Conservation (phyloP, 2,329 filamentous ascomycete species). For the Lasiodiplodia sp. region DNA sequence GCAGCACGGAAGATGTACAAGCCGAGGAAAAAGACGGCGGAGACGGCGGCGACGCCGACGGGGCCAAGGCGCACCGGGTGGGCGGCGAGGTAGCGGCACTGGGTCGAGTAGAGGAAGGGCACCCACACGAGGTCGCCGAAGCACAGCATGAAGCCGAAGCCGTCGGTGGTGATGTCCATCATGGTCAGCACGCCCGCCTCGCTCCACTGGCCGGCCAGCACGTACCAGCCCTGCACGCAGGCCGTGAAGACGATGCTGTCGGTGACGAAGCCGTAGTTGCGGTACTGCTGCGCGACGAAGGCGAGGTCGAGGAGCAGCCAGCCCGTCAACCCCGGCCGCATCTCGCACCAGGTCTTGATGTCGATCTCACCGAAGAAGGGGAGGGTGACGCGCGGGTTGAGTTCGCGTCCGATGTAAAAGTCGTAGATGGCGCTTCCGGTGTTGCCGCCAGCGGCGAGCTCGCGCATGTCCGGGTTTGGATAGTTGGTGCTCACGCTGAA, state of each 20-base stretch:
- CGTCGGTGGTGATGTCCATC: slow-evolving; percentile 92
- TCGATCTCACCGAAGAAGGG: slow-evolving; percentile 86
- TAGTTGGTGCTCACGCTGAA: slow-evolving; percentile 76
- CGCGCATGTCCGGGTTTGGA: slow-evolving; percentile 71
- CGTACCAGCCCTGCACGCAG: slow-evolving; percentile 81
- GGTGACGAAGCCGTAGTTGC: slow-evolving; percentile 80
- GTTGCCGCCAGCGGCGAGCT: slow-evolving; percentile 83
- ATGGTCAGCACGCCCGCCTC: slow-evolving; percentile 89
- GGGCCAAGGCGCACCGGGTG: slow-evolving; percentile 82
- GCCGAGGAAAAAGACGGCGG: slow-evolving; percentile 73
- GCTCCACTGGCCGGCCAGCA: slow-evolving; percentile 84
- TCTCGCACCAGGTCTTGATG: slow-evolving; percentile 87
- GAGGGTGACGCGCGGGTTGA: slow-evolving; percentile 83
- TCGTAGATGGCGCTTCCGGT: slow-evolving; percentile 89
- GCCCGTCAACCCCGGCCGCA: slow-evolving; percentile 88
- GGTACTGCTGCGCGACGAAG: slow-evolving; percentile 88
- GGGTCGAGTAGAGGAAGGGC: slow-evolving; percentile 85
- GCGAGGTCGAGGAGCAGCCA: slow-evolving; percentile 88
- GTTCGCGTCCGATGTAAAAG: slow-evolving; percentile 96
- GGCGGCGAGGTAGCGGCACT: slow-evolving; percentile 82
- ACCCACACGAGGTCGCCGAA: slow-evolving; percentile 95
- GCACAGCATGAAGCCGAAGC: slow-evolving; percentile 92
- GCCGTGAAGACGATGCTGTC: slow-evolving; percentile 86
- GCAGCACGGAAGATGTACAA: slow-evolving; percentile 90
- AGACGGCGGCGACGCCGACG: slow-evolving; percentile 68